Evolutionary conservation across 1,284 basidiomycete species (phyloP).

Genomic region (Butyriboletus appendiculatus): DNA sequence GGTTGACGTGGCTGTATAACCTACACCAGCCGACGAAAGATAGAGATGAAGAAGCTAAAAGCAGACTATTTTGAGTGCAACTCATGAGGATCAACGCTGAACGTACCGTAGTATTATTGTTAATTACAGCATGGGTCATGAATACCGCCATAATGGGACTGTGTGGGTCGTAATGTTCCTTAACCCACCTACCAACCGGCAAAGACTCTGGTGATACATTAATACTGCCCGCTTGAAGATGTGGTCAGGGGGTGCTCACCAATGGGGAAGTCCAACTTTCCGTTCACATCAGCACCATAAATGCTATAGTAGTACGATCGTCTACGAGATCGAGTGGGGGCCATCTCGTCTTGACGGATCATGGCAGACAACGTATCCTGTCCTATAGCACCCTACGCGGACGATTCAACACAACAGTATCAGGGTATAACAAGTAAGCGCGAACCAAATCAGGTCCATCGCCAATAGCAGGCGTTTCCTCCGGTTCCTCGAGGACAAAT

Average conservation of each 20-base stretch:
- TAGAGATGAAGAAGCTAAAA: slow-evolving; percentile 50
- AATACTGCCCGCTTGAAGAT: not conserved
- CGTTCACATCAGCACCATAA: slow-evolving; percentile 42
- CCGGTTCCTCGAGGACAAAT: slow-evolving; percentile 26
- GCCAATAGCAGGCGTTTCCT: slow-evolving; percentile 12
- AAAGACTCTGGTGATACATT: slow-evolving; percentile 46
- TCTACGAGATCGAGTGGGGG: slow-evolving; percentile 55
- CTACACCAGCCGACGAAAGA: slow-evolving; percentile 36
- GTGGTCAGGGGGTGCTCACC: slow-evolving; percentile 38
- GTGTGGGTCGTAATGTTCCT: slow-evolving; percentile 51
- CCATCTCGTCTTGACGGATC: slow-evolving; percentile 68
- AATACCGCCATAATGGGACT: slow-evolving; percentile 64
- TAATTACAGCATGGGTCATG: slow-evolving; percentile 69
- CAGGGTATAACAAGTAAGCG: slow-evolving; percentile 4
- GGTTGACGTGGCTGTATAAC: slow-evolving; percentile 21
- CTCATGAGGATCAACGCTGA: not conserved
- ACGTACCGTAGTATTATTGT: slow-evolving; percentile 56
- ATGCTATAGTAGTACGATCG: slow-evolving; percentile 50
- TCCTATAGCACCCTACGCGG: slow-evolving; percentile 54
- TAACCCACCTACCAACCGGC: slow-evolving; percentile 60
- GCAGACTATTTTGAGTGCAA: slow-evolving; percentile 6
- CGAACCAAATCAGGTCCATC: slow-evolving; percentile 37
- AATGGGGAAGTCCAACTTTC: slow-evolving; percentile 53
- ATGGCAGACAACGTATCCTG: slow-evolving; percentile 66
- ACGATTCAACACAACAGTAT: slow-evolving; percentile 11